Conservation (phyloP, 2,329 filamentous ascomycete genomes). For the Penicillium fuscoglaucum region DNA sequence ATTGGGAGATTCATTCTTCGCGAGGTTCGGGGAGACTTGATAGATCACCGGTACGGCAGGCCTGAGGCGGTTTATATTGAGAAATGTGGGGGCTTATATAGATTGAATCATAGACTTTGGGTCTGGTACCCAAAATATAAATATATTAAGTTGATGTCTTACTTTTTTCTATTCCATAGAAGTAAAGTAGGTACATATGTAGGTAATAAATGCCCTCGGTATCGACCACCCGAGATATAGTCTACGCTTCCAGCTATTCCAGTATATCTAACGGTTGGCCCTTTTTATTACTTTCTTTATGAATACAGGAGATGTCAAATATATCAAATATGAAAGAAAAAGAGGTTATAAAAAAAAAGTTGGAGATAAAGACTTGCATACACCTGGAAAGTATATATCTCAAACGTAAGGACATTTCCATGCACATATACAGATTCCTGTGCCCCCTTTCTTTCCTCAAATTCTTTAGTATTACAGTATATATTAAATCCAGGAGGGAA, state of each 20-base stretch:
- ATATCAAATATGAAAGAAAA: not conserved
- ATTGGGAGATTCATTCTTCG: slow-evolving; percentile 29
- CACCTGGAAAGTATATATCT: not conserved
- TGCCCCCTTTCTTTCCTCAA: no score
- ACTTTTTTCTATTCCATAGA: not conserved
- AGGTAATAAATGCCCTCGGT: not conserved
- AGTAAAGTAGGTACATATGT: not conserved
- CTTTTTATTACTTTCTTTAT: rapidly evolving
- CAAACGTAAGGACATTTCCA: not conserved
- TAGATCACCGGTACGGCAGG: slow-evolving; percentile 16
- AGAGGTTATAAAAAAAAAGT: no score
- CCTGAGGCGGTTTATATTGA: not conserved
- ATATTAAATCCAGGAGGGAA: not conserved
- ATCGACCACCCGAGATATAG: not conserved
- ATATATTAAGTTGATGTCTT: not conserved
- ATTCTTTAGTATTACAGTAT: no score
- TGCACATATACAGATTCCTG: not conserved
- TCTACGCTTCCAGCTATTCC: not conserved
- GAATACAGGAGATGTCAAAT: rapidly evolving
- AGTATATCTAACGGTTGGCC: not conserved
- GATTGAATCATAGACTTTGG: not conserved
- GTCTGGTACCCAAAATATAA: not conserved
- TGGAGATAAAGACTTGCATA: no score
- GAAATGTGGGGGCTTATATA: not conserved
- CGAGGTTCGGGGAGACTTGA: slow-evolving; percentile 23